Conservation (phyloP, 768 basidiomycete species). For the Infundibulicybe gibba region DNA sequence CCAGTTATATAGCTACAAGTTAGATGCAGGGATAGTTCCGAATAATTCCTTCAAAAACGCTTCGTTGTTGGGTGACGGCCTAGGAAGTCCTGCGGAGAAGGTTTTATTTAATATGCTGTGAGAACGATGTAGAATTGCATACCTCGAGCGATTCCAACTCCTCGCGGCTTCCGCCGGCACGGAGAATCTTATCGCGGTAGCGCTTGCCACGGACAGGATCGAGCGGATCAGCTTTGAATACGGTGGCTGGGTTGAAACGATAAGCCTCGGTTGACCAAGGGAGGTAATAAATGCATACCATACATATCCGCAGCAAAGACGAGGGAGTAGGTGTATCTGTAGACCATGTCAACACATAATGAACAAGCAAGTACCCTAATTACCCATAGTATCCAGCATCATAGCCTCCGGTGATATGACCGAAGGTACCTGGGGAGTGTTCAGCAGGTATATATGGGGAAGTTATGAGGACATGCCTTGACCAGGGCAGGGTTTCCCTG, state of each 20-base stretch:
- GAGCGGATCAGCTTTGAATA: constrained; percentile 81
- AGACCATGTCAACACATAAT: neutral
- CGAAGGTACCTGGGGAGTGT: constrained; percentile 48
- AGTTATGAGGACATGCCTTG: constrained; percentile 39
- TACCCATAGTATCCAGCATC: constrained; percentile 67
- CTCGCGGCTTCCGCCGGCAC: constrained; percentile 73
- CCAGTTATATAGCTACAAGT: constrained; percentile 13
- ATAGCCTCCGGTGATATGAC: constrained; percentile 75
- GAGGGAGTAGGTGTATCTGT: constrained; percentile 67
- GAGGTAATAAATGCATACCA: constrained; percentile 19
- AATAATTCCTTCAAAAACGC: constrained; percentile 72
- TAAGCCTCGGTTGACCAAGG: neutral
- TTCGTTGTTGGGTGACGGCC: constrained; percentile 70
- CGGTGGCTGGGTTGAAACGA: constrained; percentile 39
- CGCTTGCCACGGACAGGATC: constrained; percentile 59
- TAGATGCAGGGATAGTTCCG: constrained; percentile 35
- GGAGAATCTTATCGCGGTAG: constrained; percentile 76
- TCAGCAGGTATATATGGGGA: neutral
- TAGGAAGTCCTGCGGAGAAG: constrained; percentile 59
- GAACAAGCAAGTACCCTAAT: constrained; percentile 1
- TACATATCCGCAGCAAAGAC: constrained; percentile 62
- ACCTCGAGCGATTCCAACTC: constrained; percentile 80
- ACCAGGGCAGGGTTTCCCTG: constrained; percentile 56
- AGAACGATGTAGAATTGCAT: neutral
- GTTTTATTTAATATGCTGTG: neutral